Evolutionary conservation across 2,329 filamentous ascomycete genomes (phyloP).

Genomic region (Pseudocercospora fijiensis): DNA sequence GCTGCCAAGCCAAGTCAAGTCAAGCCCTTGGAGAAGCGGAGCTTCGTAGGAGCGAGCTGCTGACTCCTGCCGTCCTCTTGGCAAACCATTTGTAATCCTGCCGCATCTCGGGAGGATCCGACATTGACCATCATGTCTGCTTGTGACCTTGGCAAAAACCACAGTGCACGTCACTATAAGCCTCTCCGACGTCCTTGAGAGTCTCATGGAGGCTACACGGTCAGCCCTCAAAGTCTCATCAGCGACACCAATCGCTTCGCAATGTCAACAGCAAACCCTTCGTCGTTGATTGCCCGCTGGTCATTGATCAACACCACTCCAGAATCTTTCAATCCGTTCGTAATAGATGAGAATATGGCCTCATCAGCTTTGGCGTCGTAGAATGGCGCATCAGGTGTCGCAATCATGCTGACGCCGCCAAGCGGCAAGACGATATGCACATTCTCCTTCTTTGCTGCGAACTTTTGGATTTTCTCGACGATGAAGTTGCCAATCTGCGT

Average conservation of each 20-base stretch:
- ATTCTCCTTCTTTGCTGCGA: slow-evolving; percentile 42
- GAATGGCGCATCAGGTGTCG: slow-evolving; percentile 55
- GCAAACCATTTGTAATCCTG: background rate
- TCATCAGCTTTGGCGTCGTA: slow-evolving; percentile 51
- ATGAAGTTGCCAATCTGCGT: slow-evolving; percentile 57
- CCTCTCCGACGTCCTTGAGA: no score
- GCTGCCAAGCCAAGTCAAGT: background rate
- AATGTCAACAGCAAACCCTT: slow-evolving; percentile 50
- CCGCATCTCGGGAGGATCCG: background rate
- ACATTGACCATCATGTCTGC: background rate
- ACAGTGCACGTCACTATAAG: no score
- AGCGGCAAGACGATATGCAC: slow-evolving; percentile 60
- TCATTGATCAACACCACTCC: slow-evolving; percentile 52
- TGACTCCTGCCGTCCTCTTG: background rate
- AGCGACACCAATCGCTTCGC: slow-evolving; percentile 40
- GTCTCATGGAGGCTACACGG: background rate
- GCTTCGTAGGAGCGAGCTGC: background rate
- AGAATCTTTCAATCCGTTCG: slow-evolving; percentile 49
- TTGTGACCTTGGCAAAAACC: background rate
- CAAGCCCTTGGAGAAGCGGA: background rate
- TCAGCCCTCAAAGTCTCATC: slow-evolving; percentile 20
- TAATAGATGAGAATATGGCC: slow-evolving; percentile 51
- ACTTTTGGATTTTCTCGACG: slow-evolving; percentile 51
- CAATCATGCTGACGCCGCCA: slow-evolving; percentile 62
- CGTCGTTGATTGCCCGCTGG: slow-evolving; percentile 56